Evolutionary conservation across 768 basidiomycete genomes (phyloP).

Genomic region (Leccinum uliginosum): DNA sequence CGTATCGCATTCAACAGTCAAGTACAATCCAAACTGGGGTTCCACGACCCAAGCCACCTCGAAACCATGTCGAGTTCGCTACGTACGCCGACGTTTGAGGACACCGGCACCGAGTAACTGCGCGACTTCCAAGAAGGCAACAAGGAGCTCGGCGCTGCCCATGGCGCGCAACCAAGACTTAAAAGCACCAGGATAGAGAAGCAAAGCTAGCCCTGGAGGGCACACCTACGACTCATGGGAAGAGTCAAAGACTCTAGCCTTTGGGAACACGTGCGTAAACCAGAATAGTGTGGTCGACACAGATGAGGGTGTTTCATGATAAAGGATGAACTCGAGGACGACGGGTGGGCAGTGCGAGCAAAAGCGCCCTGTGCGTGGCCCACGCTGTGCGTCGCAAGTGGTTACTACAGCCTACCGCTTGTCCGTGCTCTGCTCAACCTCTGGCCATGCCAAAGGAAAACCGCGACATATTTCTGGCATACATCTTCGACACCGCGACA

Average conservation of each 20-base stretch:
- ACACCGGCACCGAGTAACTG: conserved; percentile 32
- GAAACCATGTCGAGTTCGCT: conserved; percentile 54
- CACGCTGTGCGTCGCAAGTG: conserved; percentile 9
- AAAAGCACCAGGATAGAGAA: conserved; percentile 52
- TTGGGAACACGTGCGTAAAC: conserved; percentile 38
- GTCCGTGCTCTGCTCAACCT: conserved; percentile 43
- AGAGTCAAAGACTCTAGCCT: conserved; percentile 43
- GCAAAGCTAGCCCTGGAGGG: conserved; percentile 9
- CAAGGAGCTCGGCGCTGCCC: conserved; percentile 33
- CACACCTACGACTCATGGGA: conserved; percentile 24
- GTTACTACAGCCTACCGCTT: conserved; percentile 9
- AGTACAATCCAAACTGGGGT: conserved; percentile 14
- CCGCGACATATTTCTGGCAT: conserved; percentile 52
- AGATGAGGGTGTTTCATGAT: conserved; percentile 1
- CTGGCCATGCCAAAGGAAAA: conserved; percentile 19
- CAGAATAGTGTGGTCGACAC: conserved; percentile 27
- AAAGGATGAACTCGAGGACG: conserved; percentile 19
- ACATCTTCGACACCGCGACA: conserved; percentile 9
- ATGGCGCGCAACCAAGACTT: conserved; percentile 48
- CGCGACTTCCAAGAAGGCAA: conserved; percentile 14
- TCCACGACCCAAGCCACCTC: conserved; percentile 29
- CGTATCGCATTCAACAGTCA: conserved; percentile 28
- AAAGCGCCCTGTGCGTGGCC: conserved; percentile 35
- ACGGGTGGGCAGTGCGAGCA: conserved; percentile 28
- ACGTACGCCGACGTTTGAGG: conserved; percentile 50